Percentiles rank a stretch among this genome's conserved stretches.
phyloP scores from a whole-genome alignment of 2,329 filamentous ascomycete species.

The Alternaria tenuissima region DNA sequence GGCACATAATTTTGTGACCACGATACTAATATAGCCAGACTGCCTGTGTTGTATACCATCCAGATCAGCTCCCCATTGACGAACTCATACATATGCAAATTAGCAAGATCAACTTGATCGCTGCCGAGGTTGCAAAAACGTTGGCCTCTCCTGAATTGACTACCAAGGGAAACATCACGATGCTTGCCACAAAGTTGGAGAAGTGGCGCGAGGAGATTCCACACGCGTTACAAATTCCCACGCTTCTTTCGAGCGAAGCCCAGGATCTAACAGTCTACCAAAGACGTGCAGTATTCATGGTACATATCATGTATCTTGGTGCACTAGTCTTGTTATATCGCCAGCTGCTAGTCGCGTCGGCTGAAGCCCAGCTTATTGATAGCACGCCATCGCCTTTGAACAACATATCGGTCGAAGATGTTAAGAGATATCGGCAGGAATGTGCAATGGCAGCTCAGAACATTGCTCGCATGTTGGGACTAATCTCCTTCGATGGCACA shows the following conservation, averaged over 20 bases:
- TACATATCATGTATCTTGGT: conserved; percentile 52
- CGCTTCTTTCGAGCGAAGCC: conserved; percentile 36
- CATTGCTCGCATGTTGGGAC: conserved; percentile 44
- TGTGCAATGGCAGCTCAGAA: conserved; percentile 48
- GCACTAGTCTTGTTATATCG: conserved; percentile 49
- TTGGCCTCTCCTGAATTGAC: conserved; percentile 41
- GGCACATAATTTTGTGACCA: neutral
- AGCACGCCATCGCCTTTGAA: conserved; percentile 33
- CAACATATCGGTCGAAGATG: conserved; percentile 38
- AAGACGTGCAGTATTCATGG: conserved; percentile 47
- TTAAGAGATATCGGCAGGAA: conserved; percentile 39
- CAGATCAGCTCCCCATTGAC: conserved; percentile 30
- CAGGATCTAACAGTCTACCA: conserved; percentile 42
- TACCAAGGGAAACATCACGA: conserved; percentile 40
- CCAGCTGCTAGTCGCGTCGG: conserved; percentile 44
- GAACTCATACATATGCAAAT: conserved; percentile 47
- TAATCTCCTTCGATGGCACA: conserved; percentile 47
- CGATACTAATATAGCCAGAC: conserved; percentile 32
- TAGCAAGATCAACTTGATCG: conserved; percentile 47
- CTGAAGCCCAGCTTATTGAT: conserved; percentile 41
- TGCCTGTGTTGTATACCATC: conserved; percentile 27
- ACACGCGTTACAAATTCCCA: conserved; percentile 39
- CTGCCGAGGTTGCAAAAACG: conserved; percentile 47
- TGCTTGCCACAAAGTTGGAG: conserved; percentile 45
- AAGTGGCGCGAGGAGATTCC: conserved; percentile 47